Evolutionary conservation across 2,329 filamentous ascomycete species (phyloP).

Genomic region (Myriangium duriaei): DNA sequence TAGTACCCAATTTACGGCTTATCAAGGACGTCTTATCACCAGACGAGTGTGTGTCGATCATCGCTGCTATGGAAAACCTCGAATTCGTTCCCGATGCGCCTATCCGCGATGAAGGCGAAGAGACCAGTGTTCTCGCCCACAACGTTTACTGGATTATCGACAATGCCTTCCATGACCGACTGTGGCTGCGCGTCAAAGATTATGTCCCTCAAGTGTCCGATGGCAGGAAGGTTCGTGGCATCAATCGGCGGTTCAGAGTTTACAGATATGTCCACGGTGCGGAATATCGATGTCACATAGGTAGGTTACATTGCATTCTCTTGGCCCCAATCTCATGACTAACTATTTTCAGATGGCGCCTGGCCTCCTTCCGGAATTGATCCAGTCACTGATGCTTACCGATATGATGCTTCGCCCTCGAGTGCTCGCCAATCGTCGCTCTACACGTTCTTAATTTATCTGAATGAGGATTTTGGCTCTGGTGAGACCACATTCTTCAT

Average conservation of each 20-base stretch:
- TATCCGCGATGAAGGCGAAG: constrained; percentile 50
- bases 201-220: constrained; percentile 45
- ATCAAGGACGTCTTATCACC: constrained; percentile 48
- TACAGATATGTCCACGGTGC: constrained; percentile 62
- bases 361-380: constrained; percentile 59
- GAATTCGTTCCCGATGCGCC: constrained; percentile 57
- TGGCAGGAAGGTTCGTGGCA: constrained; percentile 46
- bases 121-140: constrained; percentile 52
- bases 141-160: constrained; percentile 66
- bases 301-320: not conserved
- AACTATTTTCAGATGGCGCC: constrained; percentile 41
- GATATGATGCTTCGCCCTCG: constrained; percentile 53
- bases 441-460: constrained; percentile 57
- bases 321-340: constrained; percentile 1
- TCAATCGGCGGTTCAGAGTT: constrained; percentile 59
- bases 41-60: constrained; percentile 52
- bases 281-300: constrained; percentile 58
- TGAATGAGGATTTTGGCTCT: constrained; percentile 60
- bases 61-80: constrained; percentile 52
- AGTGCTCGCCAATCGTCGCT: constrained; percentile 51
- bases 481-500: constrained; percentile 62
- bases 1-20: constrained; percentile 49
- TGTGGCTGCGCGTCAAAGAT: constrained; percentile 49
- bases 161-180: constrained; percentile 45
- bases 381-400: constrained; percentile 42